A percentile compares a stretch with the other conserved stretches of the same genome.
These are phyloP conservation scores for Yamadazyma olivae DNA, from an alignment of 805 yeast genomes.

Conservation along the genomic window DNA sequence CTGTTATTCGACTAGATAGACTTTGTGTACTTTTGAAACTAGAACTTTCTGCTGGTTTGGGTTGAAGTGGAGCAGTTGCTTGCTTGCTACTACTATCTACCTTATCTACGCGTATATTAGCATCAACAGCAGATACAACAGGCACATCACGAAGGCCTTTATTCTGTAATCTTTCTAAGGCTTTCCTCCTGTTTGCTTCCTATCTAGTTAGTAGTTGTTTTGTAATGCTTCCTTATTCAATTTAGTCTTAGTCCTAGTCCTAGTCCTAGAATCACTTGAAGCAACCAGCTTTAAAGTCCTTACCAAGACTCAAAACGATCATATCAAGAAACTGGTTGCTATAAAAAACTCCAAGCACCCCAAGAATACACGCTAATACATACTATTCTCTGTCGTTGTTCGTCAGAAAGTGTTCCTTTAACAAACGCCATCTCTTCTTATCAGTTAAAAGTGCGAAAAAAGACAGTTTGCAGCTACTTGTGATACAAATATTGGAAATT, in stretches of 20 bases:
- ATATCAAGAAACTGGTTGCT: too few relatives aligned
- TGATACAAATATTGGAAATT: too few relatives aligned
- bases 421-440: too few relatives aligned
- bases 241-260: too few relatives aligned
- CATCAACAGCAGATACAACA: slow-evolving; percentile 5
- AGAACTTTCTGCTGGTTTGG: background rate
- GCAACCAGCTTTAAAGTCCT: too few relatives aligned
- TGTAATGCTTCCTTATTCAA: background rate
- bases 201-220: slow-evolving; percentile 17
- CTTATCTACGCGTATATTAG: too few relatives aligned
- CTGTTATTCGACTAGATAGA: slow-evolving; percentile 24
- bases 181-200: slow-evolving; percentile 65
- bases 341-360: too few relatives aligned
- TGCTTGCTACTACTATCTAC: background rate
- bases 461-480: too few relatives aligned
- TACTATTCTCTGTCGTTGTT: slow-evolving; percentile 35
- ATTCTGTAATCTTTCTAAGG: slow-evolving; percentile 54
- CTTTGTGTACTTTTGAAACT: background rate
- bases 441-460: too few relatives aligned
- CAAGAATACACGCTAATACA: too few relatives aligned
- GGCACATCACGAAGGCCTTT: slow-evolving; percentile 24
- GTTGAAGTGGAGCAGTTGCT: background rate
- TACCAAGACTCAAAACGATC: too few relatives aligned
- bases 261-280: too few relatives aligned
- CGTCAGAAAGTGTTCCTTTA: slow-evolving; percentile 27